Base-by-base conservation (phyloP, 352 stramenopile species). In the Phytophthora idaei region DNA sequence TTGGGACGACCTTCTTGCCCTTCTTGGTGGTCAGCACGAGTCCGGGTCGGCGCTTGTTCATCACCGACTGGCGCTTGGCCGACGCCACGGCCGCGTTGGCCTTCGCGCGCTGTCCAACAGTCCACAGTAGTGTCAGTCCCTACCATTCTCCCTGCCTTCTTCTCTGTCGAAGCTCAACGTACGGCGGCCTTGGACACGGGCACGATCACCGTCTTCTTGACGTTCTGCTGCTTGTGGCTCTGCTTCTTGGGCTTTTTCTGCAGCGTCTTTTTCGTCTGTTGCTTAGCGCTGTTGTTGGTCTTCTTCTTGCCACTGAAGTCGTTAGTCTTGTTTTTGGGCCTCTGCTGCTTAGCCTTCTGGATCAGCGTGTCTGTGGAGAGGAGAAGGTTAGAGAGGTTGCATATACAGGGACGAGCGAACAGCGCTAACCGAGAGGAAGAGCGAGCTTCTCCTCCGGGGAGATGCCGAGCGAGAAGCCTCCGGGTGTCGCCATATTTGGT, bases 181-280 rank as follows among this genome's bases (percentile, higher is more conserved):
- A 92, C 83, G 41, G 73, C 71, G 28, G 78, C 73, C 67, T 92
- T 92, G 50, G 80, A 77, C n/a, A 89, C 68, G 7, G 80, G 77
- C 21, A 92, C 81, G 4, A 82, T 70, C 56, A 92, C 77, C 32
- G 79, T 90, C 64, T 92, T 92, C 74, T 92, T 92, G 41, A 92
- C 83, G 54, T 83, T 90, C 52, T 85, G 74, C 61, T 83, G 72
- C 58, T 85, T 86, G 58, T 78, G 83, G 27, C 36, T 48, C 36
- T 76, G 67, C 52, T 77, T 71, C 46, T 62, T 58, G 15, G 29
- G 15, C 29, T 46, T 56, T 27, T 79, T 74, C 59, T 36, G 11
- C 10, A 44, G 54, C 21, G 27, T n/a, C 58, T 58, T 65, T 10
- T 49, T 60, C 5, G 17, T 5, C 32, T 32, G 52, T 46, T 67